These are phyloP conservation scores for Obba rivulosa DNA, from an alignment of 768 basidiomycete species.

Conservation along the genomic window DNA sequence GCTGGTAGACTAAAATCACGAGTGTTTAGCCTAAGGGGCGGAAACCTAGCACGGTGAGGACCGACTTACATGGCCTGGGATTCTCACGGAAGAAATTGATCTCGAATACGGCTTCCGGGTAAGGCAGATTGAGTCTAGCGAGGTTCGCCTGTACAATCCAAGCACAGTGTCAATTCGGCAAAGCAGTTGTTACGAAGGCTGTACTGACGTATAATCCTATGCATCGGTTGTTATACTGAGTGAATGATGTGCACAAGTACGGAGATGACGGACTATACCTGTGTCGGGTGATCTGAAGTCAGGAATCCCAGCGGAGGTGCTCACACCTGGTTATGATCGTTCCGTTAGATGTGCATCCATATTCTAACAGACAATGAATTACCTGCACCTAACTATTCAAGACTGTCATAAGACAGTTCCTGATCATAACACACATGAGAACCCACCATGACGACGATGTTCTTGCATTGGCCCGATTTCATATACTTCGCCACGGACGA, in stretches of 20 bases:
- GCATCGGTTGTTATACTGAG: constrained; percentile 11
- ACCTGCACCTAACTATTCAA: constrained; percentile 64
- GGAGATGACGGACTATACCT: constrained; percentile 16
- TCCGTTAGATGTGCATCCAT: not conserved
- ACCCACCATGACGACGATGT: constrained; percentile 70
- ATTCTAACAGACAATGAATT: too few relatives aligned
- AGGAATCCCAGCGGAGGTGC: constrained; percentile 42
- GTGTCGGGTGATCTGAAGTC: constrained; percentile 49
- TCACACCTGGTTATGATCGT: constrained; percentile 28
- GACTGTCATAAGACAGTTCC: too few relatives aligned
- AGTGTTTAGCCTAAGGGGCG: not conserved
- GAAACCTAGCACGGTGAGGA: not conserved
- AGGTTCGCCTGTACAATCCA: constrained; percentile 64
- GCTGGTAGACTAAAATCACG: constrained; percentile 60
- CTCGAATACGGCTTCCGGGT: constrained; percentile 95
- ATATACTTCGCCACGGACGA: constrained; percentile 60
- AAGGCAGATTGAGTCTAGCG: constrained; percentile 72
- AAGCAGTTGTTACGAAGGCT: too few relatives aligned
- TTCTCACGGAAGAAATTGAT: constrained; percentile 78
- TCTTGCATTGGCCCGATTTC: constrained; percentile 59
- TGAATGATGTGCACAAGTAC: constrained; percentile 4
- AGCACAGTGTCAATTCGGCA: not conserved
- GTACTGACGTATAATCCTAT: constrained; percentile 21
- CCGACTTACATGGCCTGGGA: constrained; percentile 67
- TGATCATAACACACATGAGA: not conserved